Evolutionary conservation across 2,329 filamentous ascomycete genomes (phyloP).

Genomic region (Cladosporium sp.): DNA sequence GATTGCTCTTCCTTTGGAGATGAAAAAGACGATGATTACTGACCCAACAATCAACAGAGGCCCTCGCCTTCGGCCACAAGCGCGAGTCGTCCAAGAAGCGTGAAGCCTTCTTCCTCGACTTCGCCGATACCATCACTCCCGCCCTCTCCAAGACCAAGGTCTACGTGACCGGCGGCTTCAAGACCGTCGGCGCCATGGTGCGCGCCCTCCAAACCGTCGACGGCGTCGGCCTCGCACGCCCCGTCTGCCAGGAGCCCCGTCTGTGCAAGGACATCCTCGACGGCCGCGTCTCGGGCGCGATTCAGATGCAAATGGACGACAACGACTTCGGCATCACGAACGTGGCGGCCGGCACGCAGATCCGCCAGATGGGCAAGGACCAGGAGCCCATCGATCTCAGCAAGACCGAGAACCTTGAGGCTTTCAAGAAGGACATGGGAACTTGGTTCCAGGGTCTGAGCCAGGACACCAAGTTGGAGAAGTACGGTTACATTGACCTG

Average conservation of each 20-base stretch:
- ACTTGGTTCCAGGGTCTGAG: conserved; percentile 30
- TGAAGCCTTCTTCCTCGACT: conserved; percentile 53
- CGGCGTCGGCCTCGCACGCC: conserved; percentile 55
- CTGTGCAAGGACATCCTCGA: conserved; percentile 43
- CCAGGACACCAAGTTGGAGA: conserved; percentile 7
- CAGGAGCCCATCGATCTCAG: conserved; percentile 51
- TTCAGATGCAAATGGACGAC: conserved; percentile 45
- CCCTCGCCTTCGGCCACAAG: conserved; percentile 47
- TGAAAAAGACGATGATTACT: neutral
- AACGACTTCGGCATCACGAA: conserved; percentile 49
- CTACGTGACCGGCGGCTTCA: conserved; percentile 57
- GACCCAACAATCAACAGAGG: conserved; percentile 28
- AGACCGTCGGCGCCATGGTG: conserved; percentile 53
- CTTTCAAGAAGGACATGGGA: conserved; percentile 46
- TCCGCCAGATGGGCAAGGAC: conserved; percentile 49
- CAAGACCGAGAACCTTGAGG: conserved; percentile 42
- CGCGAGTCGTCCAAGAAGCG: conserved; percentile 50
- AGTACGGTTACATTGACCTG: conserved; percentile 38
- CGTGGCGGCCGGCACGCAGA: conserved; percentile 47
- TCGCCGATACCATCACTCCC: conserved; percentile 50
- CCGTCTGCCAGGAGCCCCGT: conserved; percentile 48
- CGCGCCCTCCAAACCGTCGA: conserved; percentile 54
- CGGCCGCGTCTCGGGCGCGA: conserved; percentile 44
- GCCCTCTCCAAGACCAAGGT: conserved; percentile 49
- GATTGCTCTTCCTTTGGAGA: too few relatives aligned